Evolutionary conservation across 257 asterid genomes (phyloP), one percentile per base, ranked within the genome.

Genomic region (Solanum appendiculatum): DNA sequence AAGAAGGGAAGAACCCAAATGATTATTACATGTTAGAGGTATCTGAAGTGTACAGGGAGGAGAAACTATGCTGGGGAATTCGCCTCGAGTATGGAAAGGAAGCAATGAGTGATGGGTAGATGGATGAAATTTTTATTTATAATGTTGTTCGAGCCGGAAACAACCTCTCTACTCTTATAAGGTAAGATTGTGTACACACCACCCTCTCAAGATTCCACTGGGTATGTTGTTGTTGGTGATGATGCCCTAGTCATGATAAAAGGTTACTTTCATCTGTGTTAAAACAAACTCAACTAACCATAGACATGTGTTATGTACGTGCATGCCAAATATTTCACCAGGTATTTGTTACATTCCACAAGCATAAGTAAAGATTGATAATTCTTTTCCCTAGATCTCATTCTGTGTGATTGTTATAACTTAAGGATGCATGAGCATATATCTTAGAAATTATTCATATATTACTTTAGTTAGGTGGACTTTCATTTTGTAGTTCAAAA

Each of bases 21-120:
- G 83, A 75, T 3, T 75, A 75, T 75, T 75, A 8, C 83, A 31
- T 12, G 9, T 40, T 75, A 16, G 58, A 75, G 83, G 13, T 23
- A 12, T 75, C 2, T 3, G 0, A 6, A 2, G 0, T 14, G 21
- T 0, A 1, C 56, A 1, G 0, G 3, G 0, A 1, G 2, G 2
- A 0, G 27, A 4, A 9, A 60, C 1, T 0, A 58, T 5, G 23
- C 21, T n/a, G 69, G 69, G 69, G 70, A n/a, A 9, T 63, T 63
- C 8, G 9, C 8, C 70, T 63, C 0, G 18, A 1, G 70, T 63
- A n/a, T 63, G 33, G n/a, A 63, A n/a, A 60, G 16, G 31, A 63
- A 0, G 70, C 33, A 63, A 25, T 5, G 33, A 63, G 2, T 25
- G 33, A 12, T 48, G 9, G n/a, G n/a, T n/a, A 18, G 0, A 54